A percentile compares a stretch with the other conserved stretches of the same genome.
These are phyloP conservation scores for Russula abietina DNA, from an alignment of 768 basidiomycete genomes.

Conservation along the genomic window DNA sequence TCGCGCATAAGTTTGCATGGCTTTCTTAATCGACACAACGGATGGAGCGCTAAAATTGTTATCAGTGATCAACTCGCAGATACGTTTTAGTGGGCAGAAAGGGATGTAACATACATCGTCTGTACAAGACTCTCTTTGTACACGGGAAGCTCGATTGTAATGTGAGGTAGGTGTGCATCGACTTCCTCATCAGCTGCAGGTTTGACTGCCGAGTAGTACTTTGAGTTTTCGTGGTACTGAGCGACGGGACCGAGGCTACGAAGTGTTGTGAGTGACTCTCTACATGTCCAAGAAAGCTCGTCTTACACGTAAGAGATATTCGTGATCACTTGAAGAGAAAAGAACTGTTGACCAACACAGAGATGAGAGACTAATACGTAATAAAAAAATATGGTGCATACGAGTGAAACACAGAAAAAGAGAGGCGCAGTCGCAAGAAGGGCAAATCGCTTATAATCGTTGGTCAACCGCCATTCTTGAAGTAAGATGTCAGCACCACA, in stretches of 20 bases:
- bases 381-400: constrained; percentile 32
- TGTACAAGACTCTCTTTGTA: constrained; percentile 82
- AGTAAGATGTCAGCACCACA: constrained; percentile 55
- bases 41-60: constrained; percentile 51
- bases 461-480: constrained; percentile 64
- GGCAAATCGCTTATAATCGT: constrained; percentile 55
- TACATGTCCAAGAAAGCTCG: constrained; percentile 5
- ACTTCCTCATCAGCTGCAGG: constrained; percentile 58
- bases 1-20: constrained; percentile 88
- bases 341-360: constrained; percentile 46
- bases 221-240: constrained; percentile 79
- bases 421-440: constrained; percentile 62
- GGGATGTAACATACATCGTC: constrained; percentile 57
- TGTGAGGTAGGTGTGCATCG: constrained; percentile 61
- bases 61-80: background rate
- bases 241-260: constrained; percentile 72
- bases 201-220: constrained; percentile 68
- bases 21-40: constrained; percentile 72
- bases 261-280: constrained; percentile 2
- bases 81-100: background rate
- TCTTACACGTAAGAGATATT: constrained; percentile 61
- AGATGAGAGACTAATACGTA: background rate
- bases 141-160: constrained; percentile 79
- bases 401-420: constrained; percentile 69
- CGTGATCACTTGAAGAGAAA: constrained; percentile 61